Evolutionary conservation across 176 grass and related monocot species (phyloP).

Genomic region (Oryza nivara): DNA sequence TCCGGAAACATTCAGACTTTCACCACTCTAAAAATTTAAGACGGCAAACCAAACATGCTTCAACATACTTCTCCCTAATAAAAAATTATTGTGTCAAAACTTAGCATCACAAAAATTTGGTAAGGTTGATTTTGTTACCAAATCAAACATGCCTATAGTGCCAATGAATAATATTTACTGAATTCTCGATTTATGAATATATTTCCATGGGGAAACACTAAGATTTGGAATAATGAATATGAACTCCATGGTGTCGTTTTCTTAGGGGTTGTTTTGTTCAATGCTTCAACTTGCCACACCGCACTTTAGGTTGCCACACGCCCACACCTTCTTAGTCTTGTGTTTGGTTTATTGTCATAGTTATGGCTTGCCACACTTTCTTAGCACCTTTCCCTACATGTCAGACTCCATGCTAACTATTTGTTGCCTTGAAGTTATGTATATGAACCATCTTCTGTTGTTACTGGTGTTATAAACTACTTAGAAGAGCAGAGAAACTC

Average conservation of each 20-base stretch:
- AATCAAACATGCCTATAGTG: not conserved
- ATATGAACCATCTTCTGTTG: conserved; percentile 88
- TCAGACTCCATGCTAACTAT: not conserved
- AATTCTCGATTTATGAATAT: not conserved
- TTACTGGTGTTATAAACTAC: conserved; percentile 78
- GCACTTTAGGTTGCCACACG: too few species aligned
- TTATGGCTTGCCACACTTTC: too few species aligned
- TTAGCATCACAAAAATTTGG: too few species aligned
- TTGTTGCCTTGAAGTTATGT: conserved; percentile 69
- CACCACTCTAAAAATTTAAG: not conserved
- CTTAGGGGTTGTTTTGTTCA: not conserved
- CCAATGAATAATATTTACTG: not conserved
- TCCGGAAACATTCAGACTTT: not conserved
- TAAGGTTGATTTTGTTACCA: not conserved
- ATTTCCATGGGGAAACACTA: not conserved
- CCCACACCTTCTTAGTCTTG: too few species aligned
- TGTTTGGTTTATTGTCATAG: too few species aligned
- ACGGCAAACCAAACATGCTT: not conserved
- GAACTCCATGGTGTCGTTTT: not conserved
- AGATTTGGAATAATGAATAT: not conserved
- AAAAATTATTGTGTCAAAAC: not conserved
- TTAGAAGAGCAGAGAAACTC: conserved; percentile 88
- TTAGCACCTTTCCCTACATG: too few species aligned
- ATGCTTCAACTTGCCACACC: too few species aligned
- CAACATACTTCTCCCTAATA: not conserved